Evolutionary conservation across 768 basidiomycete genomes (phyloP), one percentile per base, ranked within the genome.

Genomic region (Austroboletus eburneus): DNA sequence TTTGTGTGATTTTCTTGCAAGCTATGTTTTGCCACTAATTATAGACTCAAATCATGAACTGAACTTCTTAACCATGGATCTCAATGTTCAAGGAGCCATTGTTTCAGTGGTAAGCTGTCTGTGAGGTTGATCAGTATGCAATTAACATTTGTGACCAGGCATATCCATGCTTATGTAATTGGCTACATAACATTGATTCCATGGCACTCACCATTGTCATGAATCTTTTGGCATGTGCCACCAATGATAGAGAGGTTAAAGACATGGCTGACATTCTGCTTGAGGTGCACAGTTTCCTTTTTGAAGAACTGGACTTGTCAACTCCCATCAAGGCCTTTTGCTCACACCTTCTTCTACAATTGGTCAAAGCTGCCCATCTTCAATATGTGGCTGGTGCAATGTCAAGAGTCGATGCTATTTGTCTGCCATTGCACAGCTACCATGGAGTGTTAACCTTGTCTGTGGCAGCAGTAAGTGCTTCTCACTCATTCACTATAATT

Each of bases 41-140:
- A 3, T 50, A 0, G 4, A 18, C 27, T n/a, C 5, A 0, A 1
- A 35, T n/a, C 0, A 7, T 1, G 23, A 46, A 3, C 12, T 38
- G 3, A 29, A 50, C 9, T 12, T 4, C 0, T 36, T 34, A 1
- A n/a, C 3, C 4, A 43, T 50, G 47, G 23, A 41, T 37, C 10
- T 27, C 3, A 3, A 7, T 2, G 2, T 1, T 9, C 23, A 39
- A 1, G 30, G 43, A 0, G 10, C 43, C 2, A 27, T 46, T 0
- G 9, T 49, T 5, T 49, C 48, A 9, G 37, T 49, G 16, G 43
- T 49, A 45, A n/a, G n/a, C n/a, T n/a, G n/a, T n/a, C n/a, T n/a
- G n/a, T n/a, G n/a, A n/a, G n/a, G n/a, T n/a, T n/a, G n/a, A n/a
- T n/a, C n/a, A n/a, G n/a, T n/a, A n/a, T n/a, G n/a, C n/a, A n/a